Evolutionary conservation across 1,139 yeast genomes (phyloP).

Genomic region (Magnusiomyces suaveolens): DNA sequence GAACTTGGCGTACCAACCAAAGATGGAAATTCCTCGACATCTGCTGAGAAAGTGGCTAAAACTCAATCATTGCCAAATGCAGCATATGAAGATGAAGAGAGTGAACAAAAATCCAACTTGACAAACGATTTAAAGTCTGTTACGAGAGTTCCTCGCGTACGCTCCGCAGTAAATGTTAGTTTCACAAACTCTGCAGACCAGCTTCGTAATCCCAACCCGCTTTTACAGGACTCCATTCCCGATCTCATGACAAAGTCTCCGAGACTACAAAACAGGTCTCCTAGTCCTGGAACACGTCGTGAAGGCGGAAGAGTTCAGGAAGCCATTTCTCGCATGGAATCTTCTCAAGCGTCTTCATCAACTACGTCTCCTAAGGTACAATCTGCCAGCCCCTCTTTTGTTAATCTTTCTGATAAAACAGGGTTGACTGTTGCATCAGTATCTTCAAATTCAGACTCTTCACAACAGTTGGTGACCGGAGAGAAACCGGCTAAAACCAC

Average conservation of each 20-base stretch:
- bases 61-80: background rate
- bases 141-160: background rate
- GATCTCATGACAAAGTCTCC: background rate
- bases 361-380: background rate
- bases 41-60: background rate
- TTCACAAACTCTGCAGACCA: background rate
- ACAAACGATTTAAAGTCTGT: background rate
- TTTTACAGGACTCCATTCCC: background rate
- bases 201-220: background rate
- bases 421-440: background rate
- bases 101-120: background rate
- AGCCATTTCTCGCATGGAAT: constrained; percentile 14
- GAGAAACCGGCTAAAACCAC: background rate
- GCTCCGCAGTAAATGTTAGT: background rate
- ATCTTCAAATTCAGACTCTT: background rate
- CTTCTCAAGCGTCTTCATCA: background rate
- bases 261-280: constrained; percentile 1
- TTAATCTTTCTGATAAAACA: background rate
- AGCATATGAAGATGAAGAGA: background rate
- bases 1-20: too few species aligned
- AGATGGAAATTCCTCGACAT: too few species aligned
- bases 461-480: background rate
- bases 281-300: constrained; percentile 15
- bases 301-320: constrained; percentile 13
- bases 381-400: background rate